Base-by-base conservation (phyloP, 805 yeast genomes). In the Sugiyamaella qingdaonensis region DNA sequence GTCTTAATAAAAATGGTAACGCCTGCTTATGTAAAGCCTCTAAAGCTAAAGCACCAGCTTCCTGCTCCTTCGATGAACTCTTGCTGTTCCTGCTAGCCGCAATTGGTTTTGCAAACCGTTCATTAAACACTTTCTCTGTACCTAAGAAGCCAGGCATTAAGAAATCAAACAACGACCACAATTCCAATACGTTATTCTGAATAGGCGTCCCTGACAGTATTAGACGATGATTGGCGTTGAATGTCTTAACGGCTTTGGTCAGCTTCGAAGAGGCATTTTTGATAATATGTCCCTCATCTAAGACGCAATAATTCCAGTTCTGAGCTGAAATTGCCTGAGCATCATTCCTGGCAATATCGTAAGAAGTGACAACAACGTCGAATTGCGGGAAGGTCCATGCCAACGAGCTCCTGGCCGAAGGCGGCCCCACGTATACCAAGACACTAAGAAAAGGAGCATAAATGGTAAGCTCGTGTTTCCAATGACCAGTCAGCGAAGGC, bases 71-170 rank as follows among this genome's bases (percentile, higher is more conserved):
- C 0, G 95, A 84, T 5, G 73, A 64, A 0, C 91, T 88, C 66
- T 91, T 92, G 60, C 89, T 84, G 60, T 87, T 88, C 65, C 97
- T 78, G 39, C 96, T 86, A 1, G 95, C 92, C 2, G 97, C 92
- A 67, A 94, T 94, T 2, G 99, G 99, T 64, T 91, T 91, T n/a
- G 97, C 95, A 76, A 92, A 94, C 60, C 91, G 80, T 57, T 92
- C 98, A 64, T 90, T 94, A 73, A 94, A 94, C 48, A 85, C 79
- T 69, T 90, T 92, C 64, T 94, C 99, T 2, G 95, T 84, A 11
- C 99, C 99, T 58, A 94, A 74, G 64, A 94, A 94, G 0, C 99
- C 99, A 1, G 99, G 99, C 99, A 94, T 94, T 68, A 94, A 76
- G 68, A 90, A 94, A 69, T 94, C 99, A 74, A 94, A 94, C 64